Evolutionary conservation across 1,139 yeast genomes (phyloP).

Genomic region (Magnusiomyces suaveolens): DNA sequence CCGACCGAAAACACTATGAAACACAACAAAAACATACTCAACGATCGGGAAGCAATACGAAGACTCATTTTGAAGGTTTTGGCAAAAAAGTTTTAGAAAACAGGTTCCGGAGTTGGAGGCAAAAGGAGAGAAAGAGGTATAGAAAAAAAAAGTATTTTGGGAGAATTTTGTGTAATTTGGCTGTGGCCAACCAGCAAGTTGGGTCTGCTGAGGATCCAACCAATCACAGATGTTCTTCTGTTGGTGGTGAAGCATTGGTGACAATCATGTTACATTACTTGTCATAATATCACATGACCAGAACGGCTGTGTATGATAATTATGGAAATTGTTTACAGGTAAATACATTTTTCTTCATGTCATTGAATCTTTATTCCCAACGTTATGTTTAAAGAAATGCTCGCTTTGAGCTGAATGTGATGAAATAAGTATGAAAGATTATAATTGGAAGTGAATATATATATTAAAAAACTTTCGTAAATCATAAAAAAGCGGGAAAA

Average conservation of each 20-base stretch:
- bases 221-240: not conserved
- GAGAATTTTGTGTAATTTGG: not conserved
- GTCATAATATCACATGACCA: too few species aligned
- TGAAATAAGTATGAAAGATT: too few species aligned
- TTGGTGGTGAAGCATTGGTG: not conserved
- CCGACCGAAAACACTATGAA: not conserved
- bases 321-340: too few species aligned
- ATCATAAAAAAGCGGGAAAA: too few species aligned
- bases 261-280: too few species aligned
- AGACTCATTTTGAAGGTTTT: constrained; percentile 21
- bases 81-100: not conserved
- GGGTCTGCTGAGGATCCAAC: not conserved
- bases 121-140: not conserved
- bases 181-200: not conserved
- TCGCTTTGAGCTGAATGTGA: too few species aligned
- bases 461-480: too few species aligned
- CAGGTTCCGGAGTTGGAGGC: not conserved
- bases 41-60: constrained; percentile 24
- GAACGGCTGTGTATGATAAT: too few species aligned
- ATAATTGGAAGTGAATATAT: too few species aligned
- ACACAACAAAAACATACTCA: constrained; percentile 19
- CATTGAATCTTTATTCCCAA: too few species aligned
- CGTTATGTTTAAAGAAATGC: too few species aligned
- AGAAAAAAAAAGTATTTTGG: not conserved
- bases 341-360: too few species aligned